Evolutionary conservation across 2,329 filamentous ascomycete species (phyloP), one percentile per base, ranked within the genome.

Genomic region (Pestalotiopsis sp.): DNA sequence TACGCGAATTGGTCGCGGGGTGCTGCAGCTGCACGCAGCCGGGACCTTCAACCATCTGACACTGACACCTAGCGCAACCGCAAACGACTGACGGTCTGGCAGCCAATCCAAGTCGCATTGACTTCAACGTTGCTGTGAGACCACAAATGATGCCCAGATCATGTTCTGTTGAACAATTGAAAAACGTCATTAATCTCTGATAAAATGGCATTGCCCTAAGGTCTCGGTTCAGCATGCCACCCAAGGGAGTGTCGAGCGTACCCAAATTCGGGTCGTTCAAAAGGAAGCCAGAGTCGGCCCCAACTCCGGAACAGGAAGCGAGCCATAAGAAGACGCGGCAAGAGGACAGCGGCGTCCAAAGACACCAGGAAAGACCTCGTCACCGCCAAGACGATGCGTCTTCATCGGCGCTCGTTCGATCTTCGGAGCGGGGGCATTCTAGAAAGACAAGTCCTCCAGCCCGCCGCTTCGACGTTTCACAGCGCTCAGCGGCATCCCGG

Each of bases 201-300:
- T 52, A 20, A 23, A n/a, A 52, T 52, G 45, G 17, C 9, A n/a
- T 9, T 4, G 7, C 7, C 20, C 14, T 61, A 25, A 20, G 45
- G 11, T 23, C 45, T n/a, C 9, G 45, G 45, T 20, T n/a, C 7
- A 69, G 69, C 65, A 73, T 77, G 74, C 72, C 75, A 41, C 72
- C 75, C 68, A 72, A 72, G 65, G 71, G 73, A 66, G 71, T 68
- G 61, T 65, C 80, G 69, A 71, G 77, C 56, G 84, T 92, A 25
- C 92, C 93, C 11, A 94, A 90, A 74, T 95, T 95, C 76, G 84
- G 89, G 23, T 95, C 92, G 71, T 95, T 95, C 82, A 91, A 87
- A n/a, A 25, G 36, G 20, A 64, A 64, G 38, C 20, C 39, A 13
- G 61, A 64, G 72, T 87, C 86, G 70, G 86, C 85, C 70, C 67